Conservation (phyloP, 164 flowering plant species). For the Chimonanthus praecox region DNA sequence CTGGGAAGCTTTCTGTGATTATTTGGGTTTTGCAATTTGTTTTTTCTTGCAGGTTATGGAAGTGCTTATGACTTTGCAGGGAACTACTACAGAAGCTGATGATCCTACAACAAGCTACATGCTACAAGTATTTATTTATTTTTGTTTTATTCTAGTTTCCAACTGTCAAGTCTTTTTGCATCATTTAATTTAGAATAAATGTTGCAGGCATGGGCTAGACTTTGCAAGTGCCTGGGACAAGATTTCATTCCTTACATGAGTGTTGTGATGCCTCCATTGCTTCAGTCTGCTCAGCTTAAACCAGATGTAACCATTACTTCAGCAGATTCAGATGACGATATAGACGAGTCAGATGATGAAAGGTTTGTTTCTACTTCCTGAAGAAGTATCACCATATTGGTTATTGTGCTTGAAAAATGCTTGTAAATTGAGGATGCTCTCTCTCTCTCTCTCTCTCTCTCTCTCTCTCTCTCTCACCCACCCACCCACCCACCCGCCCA, state of each 20-base stretch:
- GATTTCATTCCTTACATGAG: conserved; percentile 98
- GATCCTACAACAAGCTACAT: conserved; percentile 99
- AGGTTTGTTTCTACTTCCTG: conserved; percentile 34
- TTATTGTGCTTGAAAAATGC: not conserved
- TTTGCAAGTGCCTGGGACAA: conserved; percentile 97
- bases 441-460: no score
- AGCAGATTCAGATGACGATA: conserved; percentile 84
- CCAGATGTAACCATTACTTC: conserved; percentile 96
- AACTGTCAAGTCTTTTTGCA: not conserved
- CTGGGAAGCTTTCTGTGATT: not conserved
- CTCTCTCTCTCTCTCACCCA: no score
- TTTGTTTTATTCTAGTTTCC: not conserved
- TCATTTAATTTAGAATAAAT: conserved; percentile 3
- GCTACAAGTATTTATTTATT: conserved; percentile 61
- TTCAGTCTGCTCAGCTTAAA: conserved; percentile 94
- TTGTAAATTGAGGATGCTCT: not conserved
- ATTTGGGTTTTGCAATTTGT: not conserved
- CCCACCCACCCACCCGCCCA: no score
- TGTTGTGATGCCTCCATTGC: conserved; percentile 95
- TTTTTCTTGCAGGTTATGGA: conserved; percentile 79
- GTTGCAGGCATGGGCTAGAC: conserved; percentile 92
- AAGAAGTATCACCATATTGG: not conserved
- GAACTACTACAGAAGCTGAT: conserved; percentile 91
- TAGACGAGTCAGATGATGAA: conserved; percentile 93
- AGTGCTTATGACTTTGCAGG: conserved; percentile 95